Base-by-base conservation (phyloP, 805 yeast species). In the Candida yuanshanica region DNA sequence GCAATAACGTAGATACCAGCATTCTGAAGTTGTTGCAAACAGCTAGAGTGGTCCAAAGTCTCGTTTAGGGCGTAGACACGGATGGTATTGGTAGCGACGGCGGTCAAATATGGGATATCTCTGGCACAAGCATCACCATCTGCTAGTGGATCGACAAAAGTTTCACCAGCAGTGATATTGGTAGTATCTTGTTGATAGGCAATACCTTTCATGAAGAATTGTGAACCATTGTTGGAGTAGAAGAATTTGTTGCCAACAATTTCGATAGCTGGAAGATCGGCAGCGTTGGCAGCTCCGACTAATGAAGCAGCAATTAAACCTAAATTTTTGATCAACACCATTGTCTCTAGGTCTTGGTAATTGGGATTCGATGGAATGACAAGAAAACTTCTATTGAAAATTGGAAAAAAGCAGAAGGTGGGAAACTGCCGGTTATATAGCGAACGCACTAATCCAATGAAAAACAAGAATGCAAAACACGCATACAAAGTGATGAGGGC, bases 1-100 rank as follows among this genome's bases (percentile, higher is more conserved):
- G 90, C 89, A 68, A 84, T 75, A 38, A 84, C 81, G 53, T 84
- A 84, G 58, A 84, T 84, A 52, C 88, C 90, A 34, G 89, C 89
- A 39, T 80, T 85, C 46, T 70, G 68, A 52, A 84, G 68, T 51
- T 76, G 62, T 24, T 65, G 37, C 88, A 84, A 79, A 73, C 93
- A 84, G 38, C 70, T 72, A 39, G 74, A 61, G 64, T 84, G 93
- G 60, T 83, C 85, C 47, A 66, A 53, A 32, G 74, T 56, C n/a
- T 72, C 66, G 66, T 84, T 77, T 41, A 84, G 65, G 34, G 91
- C 88, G 58, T 84, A 84, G 26, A 84, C 89, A 68, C 91, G 74
- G 50, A 84, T 68, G 43, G 79, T 81, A 58, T 84, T 84, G 46
- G 90, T 83, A 53, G 70, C 65, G 45, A 82, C 65, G 38, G 71